Conservation (phyloP, 768 basidiomycete genomes). For the Panellus pusillus region DNA sequence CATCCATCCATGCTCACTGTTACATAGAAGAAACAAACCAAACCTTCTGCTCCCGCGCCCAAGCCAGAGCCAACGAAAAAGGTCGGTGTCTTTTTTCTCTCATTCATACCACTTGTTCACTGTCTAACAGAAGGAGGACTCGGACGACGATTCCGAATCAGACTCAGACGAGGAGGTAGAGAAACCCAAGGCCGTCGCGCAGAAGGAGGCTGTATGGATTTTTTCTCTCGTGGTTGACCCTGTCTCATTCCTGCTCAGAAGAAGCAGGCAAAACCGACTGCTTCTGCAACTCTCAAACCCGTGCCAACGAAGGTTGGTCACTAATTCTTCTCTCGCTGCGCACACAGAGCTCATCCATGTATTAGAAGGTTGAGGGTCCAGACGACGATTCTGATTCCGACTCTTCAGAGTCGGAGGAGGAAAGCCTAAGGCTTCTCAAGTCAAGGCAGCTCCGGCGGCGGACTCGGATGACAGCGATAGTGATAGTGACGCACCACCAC, state of each 20-base stretch:
- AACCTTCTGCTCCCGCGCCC: conserved; percentile 8
- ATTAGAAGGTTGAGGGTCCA: conserved; percentile 26
- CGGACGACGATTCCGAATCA: conserved; percentile 17
- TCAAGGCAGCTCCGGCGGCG: conserved; percentile 38
- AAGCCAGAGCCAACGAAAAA: conserved; percentile 12
- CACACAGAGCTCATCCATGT: neutral
- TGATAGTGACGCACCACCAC: conserved; percentile 22
- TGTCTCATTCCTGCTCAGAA: conserved; percentile 12
- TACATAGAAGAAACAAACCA: conserved; percentile 16
- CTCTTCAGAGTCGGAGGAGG: conserved; percentile 51
- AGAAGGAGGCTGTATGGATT: conserved; percentile 26
- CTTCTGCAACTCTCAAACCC: conserved; percentile 13
- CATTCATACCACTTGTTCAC: neutral
- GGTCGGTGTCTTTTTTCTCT: conserved; percentile 5
- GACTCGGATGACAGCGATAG: conserved; percentile 27
- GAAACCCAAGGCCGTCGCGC: conserved; percentile 30
- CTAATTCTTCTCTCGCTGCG: neutral
- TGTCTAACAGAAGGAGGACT: conserved; percentile 26
- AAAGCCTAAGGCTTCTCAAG: conserved; percentile 57
- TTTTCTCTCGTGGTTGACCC: neutral
- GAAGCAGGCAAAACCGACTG: conserved; percentile 10
- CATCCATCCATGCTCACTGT: neutral
- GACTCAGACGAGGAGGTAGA: conserved; percentile 32
- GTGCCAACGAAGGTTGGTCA: conserved; percentile 27
- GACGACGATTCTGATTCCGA: conserved; percentile 48